A percentile compares a stretch with the other conserved stretches of the same genome.
Conservation (phyloP, 2,329 filamentous ascomycete genomes). For the Raffaelea ambrosiae region DNA sequence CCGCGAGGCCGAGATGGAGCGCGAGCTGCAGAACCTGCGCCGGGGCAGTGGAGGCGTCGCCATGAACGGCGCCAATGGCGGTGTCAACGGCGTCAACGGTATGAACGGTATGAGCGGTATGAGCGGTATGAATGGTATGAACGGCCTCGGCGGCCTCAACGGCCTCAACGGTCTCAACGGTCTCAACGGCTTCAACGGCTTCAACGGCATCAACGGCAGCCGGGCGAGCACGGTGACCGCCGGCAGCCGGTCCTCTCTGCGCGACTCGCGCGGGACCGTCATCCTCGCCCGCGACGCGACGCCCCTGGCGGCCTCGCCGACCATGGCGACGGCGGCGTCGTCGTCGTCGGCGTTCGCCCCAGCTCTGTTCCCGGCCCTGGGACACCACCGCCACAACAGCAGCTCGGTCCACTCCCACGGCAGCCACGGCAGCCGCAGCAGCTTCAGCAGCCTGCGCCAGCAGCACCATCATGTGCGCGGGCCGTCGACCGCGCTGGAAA, state of each 20-base stretch:
- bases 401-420: neutral
- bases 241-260: slow-evolving; percentile 46
- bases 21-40: slow-evolving; percentile 63
- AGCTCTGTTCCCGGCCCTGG: too few relatives aligned
- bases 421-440: neutral
- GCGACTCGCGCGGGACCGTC: slow-evolving; percentile 60
- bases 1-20: slow-evolving; percentile 79
- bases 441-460: too few relatives aligned
- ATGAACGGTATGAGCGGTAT: slow-evolving; percentile 13
- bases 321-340: neutral
- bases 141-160: neutral
- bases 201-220: slow-evolving; percentile 24
- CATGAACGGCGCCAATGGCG: neutral
- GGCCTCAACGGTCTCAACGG: slow-evolving; percentile 18
- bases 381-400: too few relatives aligned
- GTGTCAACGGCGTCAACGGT: slow-evolving; percentile 15
- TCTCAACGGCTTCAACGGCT: slow-evolving; percentile 15
- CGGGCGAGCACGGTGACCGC: slow-evolving; percentile 43
- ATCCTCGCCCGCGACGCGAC: slow-evolving; percentile 51
- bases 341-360: neutral
- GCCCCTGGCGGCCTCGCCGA: neutral
- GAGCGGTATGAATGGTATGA: slow-evolving; percentile 18
- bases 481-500: slow-evolving; percentile 51
- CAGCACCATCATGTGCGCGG: too few relatives aligned
- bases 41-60: slow-evolving; percentile 27